Evolutionary conservation across 208 protist species (phyloP), one percentile per base, ranked within the genome.

Genomic region (Trypanosomatidae sp.): DNA sequence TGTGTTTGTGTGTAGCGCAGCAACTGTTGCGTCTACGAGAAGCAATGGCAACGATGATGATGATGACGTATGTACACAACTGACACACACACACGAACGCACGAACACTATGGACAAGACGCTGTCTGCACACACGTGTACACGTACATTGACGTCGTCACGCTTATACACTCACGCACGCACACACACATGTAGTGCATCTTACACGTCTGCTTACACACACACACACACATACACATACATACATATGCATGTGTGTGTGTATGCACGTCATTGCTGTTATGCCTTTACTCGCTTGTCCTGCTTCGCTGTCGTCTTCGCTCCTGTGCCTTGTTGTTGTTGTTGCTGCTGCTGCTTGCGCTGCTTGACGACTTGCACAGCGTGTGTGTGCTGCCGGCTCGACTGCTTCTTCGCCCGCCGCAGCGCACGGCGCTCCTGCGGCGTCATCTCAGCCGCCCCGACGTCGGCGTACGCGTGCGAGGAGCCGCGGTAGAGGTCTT

Each of bases 401-500:
- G 63, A 33, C 3, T 74, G 63, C 59, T 94, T 94, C 55, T 86
- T 88, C 8, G 79, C 53, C 25, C 74, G 66, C 21, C 82, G 81
- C 55, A 86, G 51, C 23, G 79, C 73, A 33, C 72, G 75, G 6
- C 78, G 67, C 56, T 94, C 81, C 39, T 70, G 37, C 27, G 82
- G 78, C 3, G 37, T 42, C 38, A 94, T 43, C 58, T 94, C 81
- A 4, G 70, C 66, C n/a, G 47, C 32, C 33, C 82, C 77, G 3
- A 88, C 78, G 51, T 79, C 82, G 13, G 62, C 54, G 49, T 66
- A 84, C 47, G 66, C 69, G 30, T 67, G 61, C 20, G 78, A 62
- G 16, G 62, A 52, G 20, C 57, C 58, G 20, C 76, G 61, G 74
- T 73, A 89, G n/a, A 88, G 46, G 48, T 94, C 86, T 61, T 94